Conservation (phyloP, 495 filamentous ascomycete species). For the Daldinia childiae region DNA sequence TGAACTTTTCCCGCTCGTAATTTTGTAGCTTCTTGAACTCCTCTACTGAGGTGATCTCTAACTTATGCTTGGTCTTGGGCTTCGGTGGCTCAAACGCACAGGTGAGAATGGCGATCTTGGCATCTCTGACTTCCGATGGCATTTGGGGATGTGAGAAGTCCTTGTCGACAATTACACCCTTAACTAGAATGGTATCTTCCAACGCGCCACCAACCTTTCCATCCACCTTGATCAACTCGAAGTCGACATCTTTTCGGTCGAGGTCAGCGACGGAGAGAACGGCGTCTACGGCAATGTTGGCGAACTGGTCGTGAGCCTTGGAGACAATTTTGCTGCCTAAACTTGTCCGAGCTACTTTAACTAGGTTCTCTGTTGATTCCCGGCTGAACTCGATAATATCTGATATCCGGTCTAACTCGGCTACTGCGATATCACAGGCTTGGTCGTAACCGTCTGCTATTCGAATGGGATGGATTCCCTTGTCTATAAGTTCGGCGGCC, state of each 20-base stretch:
- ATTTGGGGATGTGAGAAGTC: conserved; percentile 99
- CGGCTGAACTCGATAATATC: conserved; percentile 86
- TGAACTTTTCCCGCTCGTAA: conserved; percentile 95
- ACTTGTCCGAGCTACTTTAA: conserved; percentile 94
- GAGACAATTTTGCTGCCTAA: conserved; percentile 99
- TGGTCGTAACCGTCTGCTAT: conserved; percentile 98
- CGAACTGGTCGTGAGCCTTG: conserved; percentile 98
- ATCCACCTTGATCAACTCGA: conserved; percentile 99
- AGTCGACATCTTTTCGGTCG: conserved; percentile 96
- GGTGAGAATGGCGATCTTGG: conserved; percentile 96
- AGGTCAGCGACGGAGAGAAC: conserved; percentile 97
- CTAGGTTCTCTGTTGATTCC: conserved; percentile 80
- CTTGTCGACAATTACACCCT: conserved; percentile 98
- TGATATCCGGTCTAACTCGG: conserved; percentile 90
- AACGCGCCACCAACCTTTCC: conserved; percentile 95
- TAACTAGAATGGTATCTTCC: conserved; percentile 94
- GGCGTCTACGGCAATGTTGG: conserved; percentile 95
- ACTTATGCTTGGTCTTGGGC: conserved; percentile 99
- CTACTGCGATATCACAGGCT: conserved; percentile 94
- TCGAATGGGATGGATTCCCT: conserved; percentile 97
- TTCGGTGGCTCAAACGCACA: conserved; percentile 99
- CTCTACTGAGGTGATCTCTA: conserved; percentile 96
- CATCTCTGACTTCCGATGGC: conserved; percentile 91
- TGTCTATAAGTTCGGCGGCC: conserved; percentile 98
- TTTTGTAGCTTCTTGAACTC: conserved; percentile 97